A percentile compares a stretch with the other conserved stretches of the same genome.
These are phyloP conservation scores for Trichoderma koningii DNA, from an alignment of 2,329 filamentous ascomycete species.

Conservation along the genomic window DNA sequence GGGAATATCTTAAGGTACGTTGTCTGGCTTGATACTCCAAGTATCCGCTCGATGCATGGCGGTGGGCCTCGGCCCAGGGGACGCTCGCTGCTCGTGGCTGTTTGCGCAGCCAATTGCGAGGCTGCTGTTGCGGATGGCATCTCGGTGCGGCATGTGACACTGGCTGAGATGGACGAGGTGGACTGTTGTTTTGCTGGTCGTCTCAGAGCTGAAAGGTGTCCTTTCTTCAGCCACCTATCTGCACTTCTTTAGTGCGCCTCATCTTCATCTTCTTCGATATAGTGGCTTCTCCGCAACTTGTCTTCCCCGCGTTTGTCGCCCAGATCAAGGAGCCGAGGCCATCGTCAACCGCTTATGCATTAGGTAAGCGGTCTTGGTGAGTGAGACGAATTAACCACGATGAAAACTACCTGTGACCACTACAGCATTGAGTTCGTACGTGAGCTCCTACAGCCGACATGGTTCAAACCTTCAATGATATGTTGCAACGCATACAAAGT, in stretches of 20 bases:
- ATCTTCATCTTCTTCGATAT: neutral
- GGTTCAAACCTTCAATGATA: too few relatives aligned
- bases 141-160: conserved; percentile 20
- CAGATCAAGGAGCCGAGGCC: conserved; percentile 3
- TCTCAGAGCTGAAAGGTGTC: conserved; percentile 4
- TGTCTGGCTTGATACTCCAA: neutral
- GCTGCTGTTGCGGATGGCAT: conserved; percentile 10
- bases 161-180: neutral
- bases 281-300: neutral
- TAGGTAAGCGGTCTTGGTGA: too few relatives aligned
- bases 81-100: neutral
- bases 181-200: neutral
- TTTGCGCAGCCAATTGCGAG: neutral
- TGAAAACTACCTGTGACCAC: too few relatives aligned
- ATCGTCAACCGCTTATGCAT: neutral
- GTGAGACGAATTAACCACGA: too few relatives aligned
- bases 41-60: conserved; percentile 8
- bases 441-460: too few relatives aligned
- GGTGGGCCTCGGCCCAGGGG: conserved; percentile 20
- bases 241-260: too few relatives aligned
- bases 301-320: conserved; percentile 12
- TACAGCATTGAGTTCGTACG: too few relatives aligned
- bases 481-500: too few relatives aligned
- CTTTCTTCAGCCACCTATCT: neutral
- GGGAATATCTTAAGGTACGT: neutral